phyloP scores from a whole-genome alignment of 2,329 filamentous ascomycete genomes.

The Hypomyces perniciosus region DNA sequence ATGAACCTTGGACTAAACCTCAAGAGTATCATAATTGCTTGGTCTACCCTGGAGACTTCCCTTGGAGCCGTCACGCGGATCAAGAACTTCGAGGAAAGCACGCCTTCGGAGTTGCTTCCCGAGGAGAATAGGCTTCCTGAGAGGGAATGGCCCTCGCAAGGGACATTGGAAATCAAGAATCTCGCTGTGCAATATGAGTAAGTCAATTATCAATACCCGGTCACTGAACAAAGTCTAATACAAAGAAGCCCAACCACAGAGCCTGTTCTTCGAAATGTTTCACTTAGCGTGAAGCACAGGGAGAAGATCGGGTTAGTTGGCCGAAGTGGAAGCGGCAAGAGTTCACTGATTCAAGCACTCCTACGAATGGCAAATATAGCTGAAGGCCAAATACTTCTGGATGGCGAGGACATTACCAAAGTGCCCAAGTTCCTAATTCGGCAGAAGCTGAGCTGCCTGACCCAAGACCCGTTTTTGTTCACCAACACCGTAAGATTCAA shows the following conservation, averaged over 20 bases:
- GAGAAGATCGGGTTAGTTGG: conserved; percentile 41
- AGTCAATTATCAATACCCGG: conserved; percentile 3
- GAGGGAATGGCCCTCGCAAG: conserved; percentile 19
- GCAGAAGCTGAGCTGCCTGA: conserved; percentile 37
- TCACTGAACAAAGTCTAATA: neutral
- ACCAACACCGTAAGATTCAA: conserved; percentile 45
- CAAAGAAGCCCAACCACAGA: conserved; percentile 16
- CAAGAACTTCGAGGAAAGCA: conserved; percentile 21
- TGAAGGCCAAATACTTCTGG: conserved; percentile 39
- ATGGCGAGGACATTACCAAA: conserved; percentile 34
- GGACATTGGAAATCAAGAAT: conserved; percentile 19
- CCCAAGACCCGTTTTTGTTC: conserved; percentile 49
- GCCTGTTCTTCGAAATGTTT: conserved; percentile 26
- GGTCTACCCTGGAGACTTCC: conserved; percentile 26
- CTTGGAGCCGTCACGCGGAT: conserved; percentile 25
- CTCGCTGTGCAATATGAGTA: conserved; percentile 25
- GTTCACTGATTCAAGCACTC: conserved; percentile 37
- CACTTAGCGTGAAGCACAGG: conserved; percentile 26
- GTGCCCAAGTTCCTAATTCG: conserved; percentile 24
- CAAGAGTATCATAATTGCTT: conserved; percentile 23
- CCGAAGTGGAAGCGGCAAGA: conserved; percentile 34
- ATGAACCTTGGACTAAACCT: conserved; percentile 23
- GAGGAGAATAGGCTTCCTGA: conserved; percentile 14
- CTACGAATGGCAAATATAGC: conserved; percentile 42
- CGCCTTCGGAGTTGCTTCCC: conserved; percentile 19